A percentile compares a stretch with the other conserved stretches of the same genome.
Evolutionary conservation across 148 eudicot genomes (phyloP).

Genomic region (Silene conica): DNA sequence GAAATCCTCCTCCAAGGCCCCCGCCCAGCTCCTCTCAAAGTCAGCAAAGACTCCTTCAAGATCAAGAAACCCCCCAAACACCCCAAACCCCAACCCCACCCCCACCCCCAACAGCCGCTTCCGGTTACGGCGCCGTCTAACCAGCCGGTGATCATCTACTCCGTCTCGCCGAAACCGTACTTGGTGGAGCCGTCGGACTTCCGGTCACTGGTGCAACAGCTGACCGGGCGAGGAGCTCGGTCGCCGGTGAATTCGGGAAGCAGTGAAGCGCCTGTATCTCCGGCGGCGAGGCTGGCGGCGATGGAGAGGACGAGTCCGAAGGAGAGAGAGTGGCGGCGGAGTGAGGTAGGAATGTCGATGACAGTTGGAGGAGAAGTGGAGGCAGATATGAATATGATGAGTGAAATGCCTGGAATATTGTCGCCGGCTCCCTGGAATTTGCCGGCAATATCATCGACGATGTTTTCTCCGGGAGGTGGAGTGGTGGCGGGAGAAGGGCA

Average conservation of each 20-base stretch:
- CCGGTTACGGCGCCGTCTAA: constrained; percentile 9
- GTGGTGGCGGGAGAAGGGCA: constrained; percentile 5
- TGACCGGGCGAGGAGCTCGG: constrained; percentile 44
- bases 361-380: not conserved
- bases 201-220: constrained; percentile 60
- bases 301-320: constrained; percentile 53
- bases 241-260: not conserved
- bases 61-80: constrained; percentile 52
- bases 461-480: constrained; percentile 42
- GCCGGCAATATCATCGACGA: constrained; percentile 42
- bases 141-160: constrained; percentile 71
- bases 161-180: constrained; percentile 66
- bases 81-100: constrained; percentile 26
- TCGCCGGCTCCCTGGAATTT: constrained; percentile 69
- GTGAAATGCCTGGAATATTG: constrained; percentile 51
- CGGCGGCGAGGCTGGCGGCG: constrained; percentile 70
- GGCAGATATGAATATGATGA: constrained; percentile 15
- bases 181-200: constrained; percentile 54
- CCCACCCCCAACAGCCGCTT: not conserved
- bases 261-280: constrained; percentile 39
- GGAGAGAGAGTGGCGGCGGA: constrained; percentile 29
- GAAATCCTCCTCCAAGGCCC: constrained; percentile 59
- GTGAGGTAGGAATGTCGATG: not conserved
- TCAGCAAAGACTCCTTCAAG: constrained; percentile 59
- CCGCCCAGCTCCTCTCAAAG: constrained; percentile 57